Percentiles rank a stretch among this genome's conserved stretches.
These are phyloP conservation scores for Sarocladiaceae sp. DNA, from an alignment of 2,329 filamentous ascomycete genomes.

Conservation along the genomic window DNA sequence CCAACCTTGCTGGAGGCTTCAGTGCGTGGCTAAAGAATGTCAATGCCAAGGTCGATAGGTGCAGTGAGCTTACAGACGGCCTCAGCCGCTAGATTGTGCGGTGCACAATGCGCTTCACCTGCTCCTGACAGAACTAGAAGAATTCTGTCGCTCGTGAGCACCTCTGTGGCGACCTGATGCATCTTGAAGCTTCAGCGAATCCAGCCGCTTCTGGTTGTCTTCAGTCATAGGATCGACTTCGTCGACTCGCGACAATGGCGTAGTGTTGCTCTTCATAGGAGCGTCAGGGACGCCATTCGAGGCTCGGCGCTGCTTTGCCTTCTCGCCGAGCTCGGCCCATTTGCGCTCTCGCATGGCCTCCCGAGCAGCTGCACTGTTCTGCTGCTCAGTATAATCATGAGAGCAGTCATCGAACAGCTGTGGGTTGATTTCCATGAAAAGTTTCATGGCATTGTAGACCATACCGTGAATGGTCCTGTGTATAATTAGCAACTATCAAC, in stretches of 20 bases:
- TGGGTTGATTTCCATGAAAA: conserved; percentile 99
- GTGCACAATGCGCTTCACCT: conserved; percentile 28
- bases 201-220: conserved; percentile 80
- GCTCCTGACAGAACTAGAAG: conserved; percentile 50
- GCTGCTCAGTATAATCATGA: conserved; percentile 94
- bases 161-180: conserved; percentile 55
- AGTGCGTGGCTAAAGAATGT: background rate
- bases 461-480: conserved; percentile 94
- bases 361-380: conserved; percentile 84
- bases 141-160: conserved; percentile 57
- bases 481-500: conserved; percentile 24
- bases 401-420: conserved; percentile 98
- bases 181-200: conserved; percentile 88
- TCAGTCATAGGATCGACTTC: conserved; percentile 77
- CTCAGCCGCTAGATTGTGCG: background rate
- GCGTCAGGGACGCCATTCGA: conserved; percentile 27
- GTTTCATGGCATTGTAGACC: conserved; percentile 99
- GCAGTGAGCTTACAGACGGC: background rate
- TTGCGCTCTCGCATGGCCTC: conserved; percentile 78
- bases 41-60: background rate
- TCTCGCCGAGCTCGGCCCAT: conserved; percentile 82
- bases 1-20: background rate
- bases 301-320: conserved; percentile 66
- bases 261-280: conserved; percentile 33
- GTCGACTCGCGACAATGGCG: conserved; percentile 52